Evolutionary conservation across 805 yeast genomes (phyloP).

Genomic region (Ogataea trehalophila): DNA sequence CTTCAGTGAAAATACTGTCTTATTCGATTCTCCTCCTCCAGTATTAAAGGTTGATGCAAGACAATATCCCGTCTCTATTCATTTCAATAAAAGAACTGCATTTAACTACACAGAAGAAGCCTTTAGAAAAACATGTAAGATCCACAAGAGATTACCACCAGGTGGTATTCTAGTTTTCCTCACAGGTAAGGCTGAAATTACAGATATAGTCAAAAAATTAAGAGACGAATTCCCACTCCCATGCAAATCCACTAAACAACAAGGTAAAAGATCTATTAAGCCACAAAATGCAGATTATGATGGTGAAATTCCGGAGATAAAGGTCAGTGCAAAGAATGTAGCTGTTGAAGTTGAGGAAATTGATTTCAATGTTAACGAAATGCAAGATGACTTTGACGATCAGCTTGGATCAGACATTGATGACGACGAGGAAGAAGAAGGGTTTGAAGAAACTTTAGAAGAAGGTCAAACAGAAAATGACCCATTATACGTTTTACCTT

Average conservation of each 20-base stretch:
- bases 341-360: conserved; percentile 85
- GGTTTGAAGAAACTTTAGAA: conserved; percentile 67
- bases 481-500: conserved; percentile 86
- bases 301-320: conserved; percentile 38
- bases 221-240: conserved; percentile 63
- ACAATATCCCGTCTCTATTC: conserved; percentile 89
- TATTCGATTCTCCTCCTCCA: conserved; percentile 78
- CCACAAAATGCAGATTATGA: conserved; percentile 13
- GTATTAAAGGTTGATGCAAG: conserved; percentile 86
- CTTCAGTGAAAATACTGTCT: conserved; percentile 71
- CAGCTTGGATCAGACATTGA: conserved; percentile 43
- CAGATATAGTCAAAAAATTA: conserved; percentile 63
- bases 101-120: conserved; percentile 84
- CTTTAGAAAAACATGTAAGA: conserved; percentile 76
- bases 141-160: conserved; percentile 80
- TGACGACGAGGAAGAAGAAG: conserved; percentile 56
- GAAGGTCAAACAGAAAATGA: conserved; percentile 67
- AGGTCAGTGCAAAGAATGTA: conserved; percentile 52
- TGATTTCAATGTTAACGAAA: conserved; percentile 48
- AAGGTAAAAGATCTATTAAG: background rate
- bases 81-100: conserved; percentile 77
- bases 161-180: conserved; percentile 91
- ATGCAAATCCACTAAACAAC: conserved; percentile 16
- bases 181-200: conserved; percentile 94
- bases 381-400: conserved; percentile 38